These are phyloP conservation scores for Westerdykella sp. DNA, from an alignment of 2,329 filamentous ascomycete genomes.

Conservation along the genomic window DNA sequence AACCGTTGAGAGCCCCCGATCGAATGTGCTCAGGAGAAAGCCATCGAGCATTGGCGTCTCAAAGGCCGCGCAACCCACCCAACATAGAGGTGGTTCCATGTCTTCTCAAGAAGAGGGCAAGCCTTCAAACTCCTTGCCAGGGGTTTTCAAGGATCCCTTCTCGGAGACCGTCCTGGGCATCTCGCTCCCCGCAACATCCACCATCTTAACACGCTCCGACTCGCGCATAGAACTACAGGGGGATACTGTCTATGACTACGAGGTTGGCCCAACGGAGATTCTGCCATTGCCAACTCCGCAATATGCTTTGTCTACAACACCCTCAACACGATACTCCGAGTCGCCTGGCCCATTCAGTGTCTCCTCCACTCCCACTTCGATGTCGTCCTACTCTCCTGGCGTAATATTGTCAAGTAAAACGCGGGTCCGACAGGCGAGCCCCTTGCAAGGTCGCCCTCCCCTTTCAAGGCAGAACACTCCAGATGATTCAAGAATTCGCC, in stretches of 20 bases:
- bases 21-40: slow-evolving; percentile 41
- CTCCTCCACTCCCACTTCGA: slow-evolving; percentile 72
- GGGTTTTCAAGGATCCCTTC: slow-evolving; percentile 36
- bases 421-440: slow-evolving; percentile 52
- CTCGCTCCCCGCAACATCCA: slow-evolving; percentile 34
- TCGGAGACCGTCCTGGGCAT: slow-evolving; percentile 42
- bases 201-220: slow-evolving; percentile 22
- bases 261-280: slow-evolving; percentile 57
- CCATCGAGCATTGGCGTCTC: slow-evolving; percentile 38
- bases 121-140: slow-evolving; percentile 21
- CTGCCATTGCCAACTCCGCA: slow-evolving; percentile 62
- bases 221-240: slow-evolving; percentile 21
- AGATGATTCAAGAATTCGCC: slow-evolving; percentile 43
- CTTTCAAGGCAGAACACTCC: slow-evolving; percentile 54
- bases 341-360: slow-evolving; percentile 68
- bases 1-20: slow-evolving; percentile 42
- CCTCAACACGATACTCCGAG: slow-evolving; percentile 69
- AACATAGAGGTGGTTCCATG: slow-evolving; percentile 27
- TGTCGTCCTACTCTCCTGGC: slow-evolving; percentile 67
- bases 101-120: slow-evolving; percentile 31
- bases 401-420: slow-evolving; percentile 45
- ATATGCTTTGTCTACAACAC: slow-evolving; percentile 62
- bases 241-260: slow-evolving; percentile 28
- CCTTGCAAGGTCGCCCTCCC: slow-evolving; percentile 52
- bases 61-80: slow-evolving; percentile 24